Conservation (phyloP, 2,329 filamentous ascomycete species). For the Byssochlamys sp. region DNA sequence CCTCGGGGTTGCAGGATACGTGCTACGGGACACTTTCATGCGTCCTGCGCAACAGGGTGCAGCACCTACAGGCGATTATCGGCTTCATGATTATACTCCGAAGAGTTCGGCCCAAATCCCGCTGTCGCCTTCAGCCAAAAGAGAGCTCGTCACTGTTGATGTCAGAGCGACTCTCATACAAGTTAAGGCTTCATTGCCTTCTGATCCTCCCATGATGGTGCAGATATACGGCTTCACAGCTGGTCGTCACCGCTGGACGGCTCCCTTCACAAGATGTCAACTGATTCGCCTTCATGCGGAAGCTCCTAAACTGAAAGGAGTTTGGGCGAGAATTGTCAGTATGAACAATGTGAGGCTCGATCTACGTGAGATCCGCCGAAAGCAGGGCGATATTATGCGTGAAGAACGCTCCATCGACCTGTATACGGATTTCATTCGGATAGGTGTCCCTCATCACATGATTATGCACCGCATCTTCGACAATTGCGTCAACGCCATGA, state of each 20-base stretch:
- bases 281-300: constrained; percentile 79
- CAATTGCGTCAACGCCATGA: constrained; percentile 78
- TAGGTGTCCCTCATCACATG: constrained; percentile 84
- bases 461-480: constrained; percentile 86
- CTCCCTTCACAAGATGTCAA: constrained; percentile 68
- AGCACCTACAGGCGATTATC: constrained; percentile 3
- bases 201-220: constrained; percentile 83
- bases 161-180: constrained; percentile 73
- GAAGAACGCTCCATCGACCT: constrained; percentile 79
- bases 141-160: constrained; percentile 71
- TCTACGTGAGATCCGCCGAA: constrained; percentile 65
- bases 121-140: constrained; percentile 17
- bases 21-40: constrained; percentile 60
- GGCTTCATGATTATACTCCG: constrained; percentile 7
- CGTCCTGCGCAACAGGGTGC: constrained; percentile 13
- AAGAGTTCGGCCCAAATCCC: constrained; percentile 17
- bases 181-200: constrained; percentile 77
- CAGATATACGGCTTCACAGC: constrained; percentile 75
- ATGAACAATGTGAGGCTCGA: constrained; percentile 74
- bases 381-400: constrained; percentile 50
- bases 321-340: constrained; percentile 80
- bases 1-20: constrained; percentile 67
- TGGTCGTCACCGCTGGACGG: constrained; percentile 77
- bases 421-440: constrained; percentile 70
- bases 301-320: constrained; percentile 67